These are phyloP conservation scores for Aspergillus fischeri DNA, from an alignment of 2,329 filamentous ascomycete species.

Conservation along the genomic window DNA sequence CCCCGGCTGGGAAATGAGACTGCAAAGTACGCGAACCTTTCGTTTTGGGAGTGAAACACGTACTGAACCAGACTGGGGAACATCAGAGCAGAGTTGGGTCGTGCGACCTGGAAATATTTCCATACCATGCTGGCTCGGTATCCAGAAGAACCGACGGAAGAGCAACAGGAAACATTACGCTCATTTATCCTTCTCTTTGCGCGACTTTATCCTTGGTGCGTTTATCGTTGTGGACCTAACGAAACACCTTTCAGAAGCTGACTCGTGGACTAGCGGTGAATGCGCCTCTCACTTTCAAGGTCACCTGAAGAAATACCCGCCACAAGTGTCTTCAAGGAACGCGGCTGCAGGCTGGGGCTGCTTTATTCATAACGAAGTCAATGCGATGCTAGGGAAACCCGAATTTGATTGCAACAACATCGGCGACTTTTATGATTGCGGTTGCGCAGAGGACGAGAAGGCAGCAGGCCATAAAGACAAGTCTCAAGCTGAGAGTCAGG, in stretches of 20 bases:
- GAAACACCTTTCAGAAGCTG: not conserved
- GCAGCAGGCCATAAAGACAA: conserved; percentile 14
- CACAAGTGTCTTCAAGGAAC: conserved; percentile 59
- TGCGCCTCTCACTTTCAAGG: conserved; percentile 61
- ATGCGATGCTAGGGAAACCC: conserved; percentile 57
- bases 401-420: conserved; percentile 62
- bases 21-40: conserved; percentile 36
- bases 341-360: conserved; percentile 64
- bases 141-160: conserved; percentile 57
- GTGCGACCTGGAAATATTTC: conserved; percentile 62
- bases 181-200: conserved; percentile 62
- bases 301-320: conserved; percentile 59
- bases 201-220: conserved; percentile 61
- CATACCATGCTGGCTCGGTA: conserved; percentile 65
- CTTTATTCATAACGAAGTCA: conserved; percentile 64
- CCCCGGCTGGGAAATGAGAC: conserved; percentile 47
- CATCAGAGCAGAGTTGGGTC: conserved; percentile 57
- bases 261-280: conserved; percentile 49
- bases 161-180: conserved; percentile 57
- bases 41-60: not conserved
- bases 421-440: conserved; percentile 64
- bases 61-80: conserved; percentile 8
- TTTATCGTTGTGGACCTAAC: not conserved
- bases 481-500: not conserved
- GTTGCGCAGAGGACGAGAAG: conserved; percentile 55